Base-by-base conservation (phyloP, 208 protist genomes). In the Jaenimonas drosophilae region DNA sequence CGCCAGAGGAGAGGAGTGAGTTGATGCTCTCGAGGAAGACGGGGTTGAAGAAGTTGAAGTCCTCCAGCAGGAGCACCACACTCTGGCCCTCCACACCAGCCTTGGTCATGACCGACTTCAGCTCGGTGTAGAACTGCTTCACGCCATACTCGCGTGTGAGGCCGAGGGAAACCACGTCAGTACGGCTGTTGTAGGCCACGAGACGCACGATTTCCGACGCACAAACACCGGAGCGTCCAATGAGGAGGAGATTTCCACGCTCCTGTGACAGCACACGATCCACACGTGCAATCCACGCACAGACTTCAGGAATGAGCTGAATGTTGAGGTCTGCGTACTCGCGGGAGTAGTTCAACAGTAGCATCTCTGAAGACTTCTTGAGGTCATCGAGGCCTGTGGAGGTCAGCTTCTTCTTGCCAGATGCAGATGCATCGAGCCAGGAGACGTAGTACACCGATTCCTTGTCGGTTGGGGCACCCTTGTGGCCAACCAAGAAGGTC, bases 191-290 rank as follows among this genome's bases (percentile, higher is more conserved):
- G 75, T 96, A 88, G 14, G 84, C 74, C 4, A 91, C 89, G 14
- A 99, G 67, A 0, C 70, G 70, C 43, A 98, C 74, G 30, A 96
- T 80, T 40, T 89, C 84, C 4, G 93, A 40, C 5, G 88, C 77
- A 39, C 97, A 96, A 14, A 97, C 88, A 21, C 97, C 96, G 16
- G 79, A 79, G 27, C 84, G 81, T 9, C 90, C 95, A n/a, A 96
- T 76, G 11, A 98, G 70, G 17, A 99, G 73, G 23, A 98, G 52
- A 52, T 95, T 96, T 16, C 95, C 92, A 23, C 92, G 85, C 45
- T 92, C 74, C 54, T 86, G 68, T 24, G 93, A 97, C 24, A 99
- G 69, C 1, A 98, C 94, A 48, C 94, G 82, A 66, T 99, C 97
- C n/a, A 98, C 70, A 2, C 79, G 81, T 2, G 96, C 77, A 7